These are phyloP conservation scores for Canna indica DNA, from an alignment of 176 grass and related monocot genomes.

Conservation along the genomic window DNA sequence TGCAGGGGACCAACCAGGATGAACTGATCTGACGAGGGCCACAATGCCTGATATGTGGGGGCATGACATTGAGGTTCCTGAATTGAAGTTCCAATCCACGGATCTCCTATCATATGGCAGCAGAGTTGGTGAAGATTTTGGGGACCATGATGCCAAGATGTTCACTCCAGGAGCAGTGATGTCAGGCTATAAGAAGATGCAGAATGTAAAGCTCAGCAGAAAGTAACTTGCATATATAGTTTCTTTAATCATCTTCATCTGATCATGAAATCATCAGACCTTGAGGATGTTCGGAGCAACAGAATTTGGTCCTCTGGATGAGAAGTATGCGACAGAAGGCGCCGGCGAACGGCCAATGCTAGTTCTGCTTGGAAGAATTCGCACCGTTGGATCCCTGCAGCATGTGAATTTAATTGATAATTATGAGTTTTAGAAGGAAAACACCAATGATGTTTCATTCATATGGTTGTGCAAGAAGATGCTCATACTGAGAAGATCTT, in stretches of 20 bases:
- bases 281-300: conserved; percentile 70
- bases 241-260: too few species aligned
- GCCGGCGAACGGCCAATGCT: conserved; percentile 41
- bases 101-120: conserved; percentile 44
- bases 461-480: too few species aligned
- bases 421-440: too few species aligned
- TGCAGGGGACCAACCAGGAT: conserved; percentile 73
- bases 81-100: conserved; percentile 67
- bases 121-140: conserved; percentile 52
- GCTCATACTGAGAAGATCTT: conserved; percentile 36
- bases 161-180: conserved; percentile 67
- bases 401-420: too few species aligned
- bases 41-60: conserved; percentile 80
- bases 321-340: conserved; percentile 64
- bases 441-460: too few species aligned
- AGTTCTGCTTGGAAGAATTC: conserved; percentile 37
- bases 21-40: conserved; percentile 65
- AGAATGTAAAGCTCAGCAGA: background rate
- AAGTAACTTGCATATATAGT: background rate
- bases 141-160: conserved; percentile 78
- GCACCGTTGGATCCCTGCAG: conserved; percentile 32
- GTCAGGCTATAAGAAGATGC: conserved; percentile 52
- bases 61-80: conserved; percentile 90
- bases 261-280: too few species aligned
- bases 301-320: conserved; percentile 76